These are phyloP conservation scores for Naganishia friedmannii DNA, from an alignment of 768 basidiomycete genomes.

Conservation along the genomic window DNA sequence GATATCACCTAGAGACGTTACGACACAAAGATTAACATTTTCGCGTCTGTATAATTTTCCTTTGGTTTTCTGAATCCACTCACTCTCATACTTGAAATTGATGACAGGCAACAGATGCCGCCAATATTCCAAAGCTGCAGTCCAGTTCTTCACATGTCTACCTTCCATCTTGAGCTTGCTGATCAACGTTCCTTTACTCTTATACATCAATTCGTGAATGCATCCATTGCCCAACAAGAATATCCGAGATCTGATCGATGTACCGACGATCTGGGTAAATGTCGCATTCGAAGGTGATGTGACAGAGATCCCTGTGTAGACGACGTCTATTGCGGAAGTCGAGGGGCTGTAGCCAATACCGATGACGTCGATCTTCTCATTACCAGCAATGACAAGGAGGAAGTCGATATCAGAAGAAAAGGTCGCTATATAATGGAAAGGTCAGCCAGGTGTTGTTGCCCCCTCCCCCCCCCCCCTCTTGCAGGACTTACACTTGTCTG, in stretches of 20 bases:
- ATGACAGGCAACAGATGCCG: conserved; percentile 20
- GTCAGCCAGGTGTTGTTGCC: not conserved
- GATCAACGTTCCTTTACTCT: conserved; percentile 87
- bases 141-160: conserved; percentile 27
- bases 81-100: conserved; percentile 4
- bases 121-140: conserved; percentile 19
- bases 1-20: conserved; percentile 63
- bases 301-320: conserved; percentile 24
- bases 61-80: not conserved
- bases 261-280: conserved; percentile 24
- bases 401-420: conserved; percentile 90
- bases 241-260: conserved; percentile 17
- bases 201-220: conserved; percentile 84
- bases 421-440: conserved; percentile 54
- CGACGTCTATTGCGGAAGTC: conserved; percentile 9
- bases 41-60: not conserved
- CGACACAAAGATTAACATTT: not conserved
- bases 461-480: not conserved
- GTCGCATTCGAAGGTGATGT: conserved; percentile 16
- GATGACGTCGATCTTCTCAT: conserved; percentile 74
- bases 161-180: conserved; percentile 42
- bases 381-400: conserved; percentile 85
- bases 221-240: conserved; percentile 66
- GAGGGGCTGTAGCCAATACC: conserved; percentile 58
- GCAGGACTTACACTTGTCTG: conserved; percentile 61